A percentile compares a stretch with the other conserved stretches of the same genome.
Conservation (phyloP, 768 basidiomycete species). For the Phylloporus rhodoxanthus region DNA sequence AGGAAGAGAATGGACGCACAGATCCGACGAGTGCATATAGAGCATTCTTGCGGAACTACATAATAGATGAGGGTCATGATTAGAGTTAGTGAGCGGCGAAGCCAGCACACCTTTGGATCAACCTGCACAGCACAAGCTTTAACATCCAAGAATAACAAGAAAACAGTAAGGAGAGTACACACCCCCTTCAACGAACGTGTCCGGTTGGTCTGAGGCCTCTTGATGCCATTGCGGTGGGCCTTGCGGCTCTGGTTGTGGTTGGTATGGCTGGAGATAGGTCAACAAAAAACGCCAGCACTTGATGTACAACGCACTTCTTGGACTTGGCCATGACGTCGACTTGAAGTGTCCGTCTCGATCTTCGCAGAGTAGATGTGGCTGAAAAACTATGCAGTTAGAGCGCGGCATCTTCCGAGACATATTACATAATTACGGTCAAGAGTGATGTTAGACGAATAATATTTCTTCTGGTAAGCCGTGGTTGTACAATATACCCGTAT, state of each 20-base stretch:
- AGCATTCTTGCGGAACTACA: constrained; percentile 81
- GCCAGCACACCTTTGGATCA: constrained; percentile 62
- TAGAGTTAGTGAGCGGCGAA: background rate
- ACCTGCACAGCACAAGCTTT: constrained; percentile 41
- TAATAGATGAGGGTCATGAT: constrained; percentile 3
- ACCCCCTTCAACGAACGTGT: constrained; percentile 88
- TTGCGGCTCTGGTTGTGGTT: constrained; percentile 97
- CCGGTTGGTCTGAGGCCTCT: constrained; percentile 66
- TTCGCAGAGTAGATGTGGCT: constrained; percentile 28
- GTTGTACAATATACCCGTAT: background rate
- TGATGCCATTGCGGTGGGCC: constrained; percentile 98
- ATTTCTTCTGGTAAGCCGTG: background rate
- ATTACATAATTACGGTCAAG: background rate
- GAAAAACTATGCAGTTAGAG: constrained; percentile 29
- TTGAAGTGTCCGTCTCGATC: background rate
- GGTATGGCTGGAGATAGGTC: constrained; percentile 54
- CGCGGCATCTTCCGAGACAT: constrained; percentile 19
- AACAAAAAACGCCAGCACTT: constrained; percentile 5
- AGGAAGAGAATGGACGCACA: constrained; percentile 38
- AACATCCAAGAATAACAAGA: background rate
- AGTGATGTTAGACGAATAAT: background rate
- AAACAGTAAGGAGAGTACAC: constrained; percentile 34
- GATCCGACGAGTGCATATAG: constrained; percentile 68
- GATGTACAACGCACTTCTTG: constrained; percentile 67
- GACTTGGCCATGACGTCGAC: constrained; percentile 83